Percentiles rank a stretch among this genome's conserved stretches.
Conservation (phyloP, 2,329 filamentous ascomycete genomes). For the Karstenula rhodostoma region DNA sequence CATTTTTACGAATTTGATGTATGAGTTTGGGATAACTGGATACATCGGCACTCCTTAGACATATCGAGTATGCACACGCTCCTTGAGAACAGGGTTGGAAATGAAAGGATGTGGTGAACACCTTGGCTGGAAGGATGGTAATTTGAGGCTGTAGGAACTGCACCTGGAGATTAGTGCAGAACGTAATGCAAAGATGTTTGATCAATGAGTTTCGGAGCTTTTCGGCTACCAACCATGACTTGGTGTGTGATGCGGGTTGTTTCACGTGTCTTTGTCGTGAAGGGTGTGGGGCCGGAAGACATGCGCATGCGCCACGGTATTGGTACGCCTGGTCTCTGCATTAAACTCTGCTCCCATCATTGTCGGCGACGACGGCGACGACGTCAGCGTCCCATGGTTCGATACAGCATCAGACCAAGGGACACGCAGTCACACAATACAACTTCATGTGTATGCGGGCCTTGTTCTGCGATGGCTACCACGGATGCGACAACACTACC, state of each 20-base stretch:
- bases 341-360: neutral
- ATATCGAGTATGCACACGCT: conserved; percentile 11
- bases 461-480: neutral
- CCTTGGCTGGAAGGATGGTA: neutral
- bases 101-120: neutral
- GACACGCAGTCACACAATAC: neutral
- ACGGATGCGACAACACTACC: neutral
- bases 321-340: conserved; percentile 2
- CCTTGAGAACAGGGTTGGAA: conserved; percentile 1
- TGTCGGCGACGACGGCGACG: neutral
- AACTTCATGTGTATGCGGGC: neutral
- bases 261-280: neutral
- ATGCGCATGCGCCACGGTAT: neutral
- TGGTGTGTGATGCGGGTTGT: neutral
- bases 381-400: neutral
- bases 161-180: neutral
- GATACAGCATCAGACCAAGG: neutral
- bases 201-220: neutral
- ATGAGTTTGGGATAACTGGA: neutral
- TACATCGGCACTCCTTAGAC: conserved; percentile 9
- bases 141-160: neutral
- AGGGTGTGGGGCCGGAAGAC: neutral
- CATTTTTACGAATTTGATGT: conserved; percentile 13
- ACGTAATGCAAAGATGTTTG: conserved; percentile 8
- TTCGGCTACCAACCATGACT: neutral